Evolutionary conservation across 164 flowering plant species (phyloP).

Genomic region (Magnolia changhungtana): DNA sequence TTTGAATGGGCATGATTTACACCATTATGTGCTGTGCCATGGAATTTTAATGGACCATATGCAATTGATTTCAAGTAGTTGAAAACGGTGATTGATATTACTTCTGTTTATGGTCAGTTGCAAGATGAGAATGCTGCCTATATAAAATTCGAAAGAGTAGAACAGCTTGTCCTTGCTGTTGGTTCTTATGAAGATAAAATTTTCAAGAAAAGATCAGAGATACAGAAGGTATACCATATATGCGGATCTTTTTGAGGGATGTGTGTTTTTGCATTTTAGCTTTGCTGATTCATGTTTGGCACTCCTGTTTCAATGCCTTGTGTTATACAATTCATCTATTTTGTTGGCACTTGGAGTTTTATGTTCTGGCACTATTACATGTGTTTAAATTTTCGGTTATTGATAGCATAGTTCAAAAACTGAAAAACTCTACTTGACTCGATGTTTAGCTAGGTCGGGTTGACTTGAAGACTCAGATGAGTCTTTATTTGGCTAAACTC

Average conservation of each 20-base stretch:
- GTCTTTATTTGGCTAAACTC: too few species aligned
- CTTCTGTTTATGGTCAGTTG: constrained; percentile 22
- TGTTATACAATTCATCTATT: not conserved
- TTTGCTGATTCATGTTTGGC: not conserved
- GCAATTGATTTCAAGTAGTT: too few species aligned
- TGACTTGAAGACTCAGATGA: too few species aligned
- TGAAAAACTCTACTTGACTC: too few species aligned
- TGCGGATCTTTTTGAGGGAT: not conserved
- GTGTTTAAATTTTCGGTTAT: too few species aligned
- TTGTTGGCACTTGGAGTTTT: too few species aligned
- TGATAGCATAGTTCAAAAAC: too few species aligned
- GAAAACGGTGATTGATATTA: not conserved
- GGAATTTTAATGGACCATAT: too few species aligned
- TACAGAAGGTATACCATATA: constrained; percentile 6
- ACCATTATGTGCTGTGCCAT: too few species aligned
- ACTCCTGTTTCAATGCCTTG: not conserved
- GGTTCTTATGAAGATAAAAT: constrained; percentile 46
- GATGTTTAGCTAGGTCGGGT: too few species aligned
- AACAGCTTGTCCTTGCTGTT: constrained; percentile 37
- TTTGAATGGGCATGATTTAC: too few species aligned
- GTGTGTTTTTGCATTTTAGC: not conserved
- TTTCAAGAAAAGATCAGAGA: constrained; percentile 39
- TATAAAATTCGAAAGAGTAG: constrained; percentile 40
- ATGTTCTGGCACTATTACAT: too few species aligned
- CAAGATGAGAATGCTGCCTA: constrained; percentile 27